Base-by-base conservation (phyloP, 192 early-diverging fungal genomes). In the Piromyces sp. region DNA sequence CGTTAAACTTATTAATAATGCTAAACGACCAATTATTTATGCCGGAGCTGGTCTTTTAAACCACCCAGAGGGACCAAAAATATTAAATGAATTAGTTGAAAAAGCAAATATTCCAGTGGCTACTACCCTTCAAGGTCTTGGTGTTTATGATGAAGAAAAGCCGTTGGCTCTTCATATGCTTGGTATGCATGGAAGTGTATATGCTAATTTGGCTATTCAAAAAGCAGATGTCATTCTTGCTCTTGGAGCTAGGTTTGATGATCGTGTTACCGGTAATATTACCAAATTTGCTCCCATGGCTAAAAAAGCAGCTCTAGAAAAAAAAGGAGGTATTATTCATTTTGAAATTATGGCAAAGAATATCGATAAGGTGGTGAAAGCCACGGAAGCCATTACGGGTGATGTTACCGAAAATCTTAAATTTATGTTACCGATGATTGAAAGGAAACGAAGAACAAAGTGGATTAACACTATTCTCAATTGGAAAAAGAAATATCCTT, bases 321-420 rank as follows among this genome's bases (percentile, higher is more conserved):
- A 92, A 82, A 94, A 93, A 79, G 97, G 97, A 79, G 97, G 97
- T 81, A 98, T 99, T 80, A 91, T 95, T 81, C 97, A 99, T 87
- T 99, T 99, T 91, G 97, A 99, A 85, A 97, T 99, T 84, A 92
- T 96, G 92, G 96, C 95, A 84, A 99, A 99, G 90, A 97, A 99
- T 87, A 98, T 99, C 90, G 98, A 98, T 91, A 99, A 99, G 90
- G 94, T 96, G 30, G 92, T 99, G 58, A 90, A 95, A 83, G 94
- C 93, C 29, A 95, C 94, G 78, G 86, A 93, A 30, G 95, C 96
- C 33, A 93, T 99, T 51, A 95, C 96, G 85, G 97, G 97, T 40
- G 97, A 99, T 85, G 96, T 97, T 12, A 90, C 94, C n/a, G 90
- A 92, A 82, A 99, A 98, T 88, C 80, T 99, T 83, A 86, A 87